These are phyloP conservation scores for Leccinum fuscescens DNA, from an alignment of 1,284 basidiomycete genomes.

Conservation along the genomic window DNA sequence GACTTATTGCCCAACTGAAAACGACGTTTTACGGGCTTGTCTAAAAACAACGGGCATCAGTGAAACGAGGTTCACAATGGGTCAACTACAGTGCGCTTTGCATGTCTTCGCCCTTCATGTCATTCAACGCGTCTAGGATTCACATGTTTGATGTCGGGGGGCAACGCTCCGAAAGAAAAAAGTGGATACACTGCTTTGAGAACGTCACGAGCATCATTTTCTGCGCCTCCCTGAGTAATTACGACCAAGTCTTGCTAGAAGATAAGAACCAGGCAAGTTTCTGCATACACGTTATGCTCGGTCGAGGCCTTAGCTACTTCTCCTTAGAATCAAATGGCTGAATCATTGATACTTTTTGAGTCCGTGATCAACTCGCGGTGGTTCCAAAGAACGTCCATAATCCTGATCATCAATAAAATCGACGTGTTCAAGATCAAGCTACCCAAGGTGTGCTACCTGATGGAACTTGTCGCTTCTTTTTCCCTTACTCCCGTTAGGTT, in stretches of 20 bases:
- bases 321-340: conserved; percentile 90
- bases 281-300: no score
- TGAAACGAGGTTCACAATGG: conserved; percentile 82
- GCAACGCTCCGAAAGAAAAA: conserved; percentile 90
- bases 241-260: conserved; percentile 86
- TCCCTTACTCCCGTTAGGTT: conserved; percentile 40
- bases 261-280: conserved; percentile 70
- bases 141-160: conserved; percentile 95
- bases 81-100: conserved; percentile 66
- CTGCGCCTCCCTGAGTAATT: conserved; percentile 91
- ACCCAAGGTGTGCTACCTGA: conserved; percentile 56
- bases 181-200: conserved; percentile 95
- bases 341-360: conserved; percentile 92
- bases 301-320: background rate
- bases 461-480: background rate
- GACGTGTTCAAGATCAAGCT: conserved; percentile 95
- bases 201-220: conserved; percentile 95
- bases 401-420: conserved; percentile 94
- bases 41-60: conserved; percentile 93
- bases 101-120: conserved; percentile 38
- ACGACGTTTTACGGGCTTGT: conserved; percentile 86
- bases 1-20: conserved; percentile 85
- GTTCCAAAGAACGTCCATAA: conserved; percentile 93
- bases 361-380: conserved; percentile 96
- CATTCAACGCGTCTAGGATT: conserved; percentile 54